Base-by-base conservation (phyloP, 208 protist species). In the Strigomonas culicis region DNA sequence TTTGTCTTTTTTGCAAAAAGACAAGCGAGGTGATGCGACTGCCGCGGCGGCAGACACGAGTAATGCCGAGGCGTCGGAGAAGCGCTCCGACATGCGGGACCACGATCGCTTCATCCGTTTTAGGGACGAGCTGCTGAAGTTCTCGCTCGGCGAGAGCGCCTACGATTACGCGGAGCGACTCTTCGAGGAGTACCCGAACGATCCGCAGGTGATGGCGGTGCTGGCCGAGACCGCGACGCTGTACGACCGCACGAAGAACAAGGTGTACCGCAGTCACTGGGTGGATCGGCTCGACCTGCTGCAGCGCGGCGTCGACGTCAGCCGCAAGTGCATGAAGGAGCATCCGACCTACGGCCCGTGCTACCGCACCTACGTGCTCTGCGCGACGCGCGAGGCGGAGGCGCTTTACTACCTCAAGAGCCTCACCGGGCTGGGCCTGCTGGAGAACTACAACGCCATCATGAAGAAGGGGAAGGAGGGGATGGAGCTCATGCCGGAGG, bases 191-290 rank as follows among this genome's bases (percentile, higher is more conserved):
- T 63, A 88, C 25, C 79, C 88, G 2, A 74, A 85, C 59, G 83
- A 75, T 66, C 82, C 83, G 0, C 82, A 88, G 55, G 82, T 94
- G 58, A 94, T 94, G 88, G 85, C 88, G 22, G 79, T 94, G 19
- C 80, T 92, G 4, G 84, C 82, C 15, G 82, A 94, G 60, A 94
- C 88, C 1, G 74, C 81, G 7, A 68, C 80, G 22, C 62, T 90
- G 24, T 94, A 94, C 69, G 88, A 94, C 68, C 77, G 87, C 51
- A 86, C 70, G 8, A 94, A 94, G 63, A 92, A 92, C 76, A 88
- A 90, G 66, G 68, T 85, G 22, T 70, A 74, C 22, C 76, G 88
- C 15, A 81, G 83, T 53, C 88, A 94, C 72, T 94, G 88, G 88
- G 79, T 74, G 53, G 88, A 94, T 59, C 81, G 88, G 7, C 72